Evolutionary conservation across 306 rosid genomes (phyloP), one percentile per base, ranked within the genome.

Genomic region (Pachyrhizus erosus): DNA sequence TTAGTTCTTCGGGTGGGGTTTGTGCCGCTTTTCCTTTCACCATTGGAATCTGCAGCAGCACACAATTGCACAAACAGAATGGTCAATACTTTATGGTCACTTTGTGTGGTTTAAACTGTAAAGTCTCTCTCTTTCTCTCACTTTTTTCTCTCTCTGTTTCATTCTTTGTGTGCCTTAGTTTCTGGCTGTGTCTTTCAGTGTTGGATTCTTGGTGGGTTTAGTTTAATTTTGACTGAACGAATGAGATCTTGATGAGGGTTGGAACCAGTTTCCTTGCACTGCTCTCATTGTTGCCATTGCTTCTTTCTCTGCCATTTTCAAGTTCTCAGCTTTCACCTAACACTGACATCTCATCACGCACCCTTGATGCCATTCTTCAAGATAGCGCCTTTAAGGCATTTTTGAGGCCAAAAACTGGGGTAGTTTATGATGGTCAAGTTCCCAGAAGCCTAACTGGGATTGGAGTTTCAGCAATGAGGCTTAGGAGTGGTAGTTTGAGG

Each of bases 401-500:
- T 61, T 9, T 2, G 0, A 79, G 55, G 74, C 91, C 90, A 5
- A 86, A 61, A 79, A 91, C 95, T 23, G 93, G 95, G 51, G 65
- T 84, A 39, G 78, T 88, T n/a, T 86, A 82, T 42, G 86, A 78
- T 75, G 84, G 84, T 29, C 9, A 49, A 27, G 65, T 85, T 0
- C 91, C 93, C 62, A 64, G 18, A 4, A 89, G 70, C 51, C 86
- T 91, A 46, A 33, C 77, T 43, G 95, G 93, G 31, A 57, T 89
- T 82, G 48, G 15, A 2, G 86, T 70, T 55, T 76, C 91, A 31
- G 86, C 90, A 58, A 8, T 91, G 83, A 91, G 95, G 87, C 87
- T 91, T 21, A 80, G 91, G 60, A 91, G 93, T 84, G 93, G 95
- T 33, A 91, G 95, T 82, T 76, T 91, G 87, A 87, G 88, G 69